A percentile compares a stretch with the other conserved stretches of the same genome.
Evolutionary conservation across 202 grass and related monocot species (phyloP).

Genomic region (Digitaria exilis): DNA sequence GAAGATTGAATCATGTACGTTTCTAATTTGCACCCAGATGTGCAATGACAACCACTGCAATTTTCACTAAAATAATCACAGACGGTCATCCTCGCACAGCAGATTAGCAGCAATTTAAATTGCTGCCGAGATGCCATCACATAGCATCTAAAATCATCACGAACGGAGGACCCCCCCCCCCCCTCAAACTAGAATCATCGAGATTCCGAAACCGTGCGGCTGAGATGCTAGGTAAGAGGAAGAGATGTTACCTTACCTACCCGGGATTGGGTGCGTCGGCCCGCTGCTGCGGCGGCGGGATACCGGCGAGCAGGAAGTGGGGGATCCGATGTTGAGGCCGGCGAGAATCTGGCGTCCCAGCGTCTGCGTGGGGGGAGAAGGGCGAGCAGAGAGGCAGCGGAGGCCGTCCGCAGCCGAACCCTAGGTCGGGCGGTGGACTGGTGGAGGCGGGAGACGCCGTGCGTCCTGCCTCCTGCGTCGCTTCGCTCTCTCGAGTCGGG

Average conservation of each 20-base stretch:
- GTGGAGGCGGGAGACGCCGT: neutral
- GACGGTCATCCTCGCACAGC: neutral
- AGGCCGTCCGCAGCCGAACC: neutral
- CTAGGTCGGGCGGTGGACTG: neutral
- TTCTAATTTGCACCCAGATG: neutral
- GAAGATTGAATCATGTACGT: neutral
- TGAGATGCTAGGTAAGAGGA: neutral
- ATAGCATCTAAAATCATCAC: neutral
- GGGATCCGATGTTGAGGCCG: neutral
- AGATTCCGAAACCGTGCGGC: neutral
- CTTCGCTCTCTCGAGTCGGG: no score
- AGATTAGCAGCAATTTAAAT: neutral
- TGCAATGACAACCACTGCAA: neutral
- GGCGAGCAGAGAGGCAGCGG: neutral
- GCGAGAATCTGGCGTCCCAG: neutral
- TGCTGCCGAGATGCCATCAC: neutral
- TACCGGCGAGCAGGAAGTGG: neutral
- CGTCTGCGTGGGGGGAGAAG: neutral
- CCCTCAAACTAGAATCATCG: neutral
- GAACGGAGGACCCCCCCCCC: no score
- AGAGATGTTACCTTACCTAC: neutral
- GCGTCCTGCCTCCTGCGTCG: no score
- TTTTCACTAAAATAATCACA: neutral
- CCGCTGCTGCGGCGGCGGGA: no score
- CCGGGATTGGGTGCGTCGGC: no score